Evolutionary conservation across 257 asterid genomes (phyloP).

Genomic region (Primulina huaijiensis): DNA sequence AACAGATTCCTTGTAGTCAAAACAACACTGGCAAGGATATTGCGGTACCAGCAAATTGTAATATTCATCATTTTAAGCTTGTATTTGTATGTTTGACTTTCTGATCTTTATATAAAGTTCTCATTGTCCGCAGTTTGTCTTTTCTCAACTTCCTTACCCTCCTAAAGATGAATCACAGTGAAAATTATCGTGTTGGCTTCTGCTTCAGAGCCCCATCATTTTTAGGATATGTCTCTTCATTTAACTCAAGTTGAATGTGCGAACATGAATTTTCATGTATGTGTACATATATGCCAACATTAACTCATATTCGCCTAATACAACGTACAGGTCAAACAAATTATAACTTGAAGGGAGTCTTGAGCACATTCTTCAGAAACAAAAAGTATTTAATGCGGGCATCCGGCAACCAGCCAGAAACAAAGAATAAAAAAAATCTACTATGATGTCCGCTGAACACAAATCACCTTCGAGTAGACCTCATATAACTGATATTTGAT

Average conservation of each 20-base stretch:
- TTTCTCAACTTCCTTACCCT: neutral
- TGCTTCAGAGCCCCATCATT: neutral
- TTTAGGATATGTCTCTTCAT: neutral
- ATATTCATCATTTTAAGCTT: neutral
- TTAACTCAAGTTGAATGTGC: neutral
- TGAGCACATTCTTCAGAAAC: neutral
- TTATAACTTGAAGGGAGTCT: neutral
- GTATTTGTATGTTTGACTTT: neutral
- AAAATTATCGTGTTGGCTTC: neutral
- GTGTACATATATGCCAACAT: neutral
- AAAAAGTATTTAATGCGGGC: neutral
- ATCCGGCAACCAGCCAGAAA: neutral
- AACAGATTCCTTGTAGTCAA: neutral
- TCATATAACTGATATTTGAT: slow-evolving; percentile 1
- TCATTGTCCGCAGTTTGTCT: too few species aligned
- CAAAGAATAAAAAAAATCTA: neutral
- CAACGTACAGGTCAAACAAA: neutral
- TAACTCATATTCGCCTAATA: neutral
- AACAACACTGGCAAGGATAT: too few species aligned
- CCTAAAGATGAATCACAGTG: neutral
- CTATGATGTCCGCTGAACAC: neutral
- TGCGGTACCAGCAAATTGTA: neutral
- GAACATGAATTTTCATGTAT: neutral
- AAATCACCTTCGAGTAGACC: neutral
- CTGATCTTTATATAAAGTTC: too few species aligned